Base-by-base conservation (phyloP, 345 rosid species). In the Sonneratia caseolaris region DNA sequence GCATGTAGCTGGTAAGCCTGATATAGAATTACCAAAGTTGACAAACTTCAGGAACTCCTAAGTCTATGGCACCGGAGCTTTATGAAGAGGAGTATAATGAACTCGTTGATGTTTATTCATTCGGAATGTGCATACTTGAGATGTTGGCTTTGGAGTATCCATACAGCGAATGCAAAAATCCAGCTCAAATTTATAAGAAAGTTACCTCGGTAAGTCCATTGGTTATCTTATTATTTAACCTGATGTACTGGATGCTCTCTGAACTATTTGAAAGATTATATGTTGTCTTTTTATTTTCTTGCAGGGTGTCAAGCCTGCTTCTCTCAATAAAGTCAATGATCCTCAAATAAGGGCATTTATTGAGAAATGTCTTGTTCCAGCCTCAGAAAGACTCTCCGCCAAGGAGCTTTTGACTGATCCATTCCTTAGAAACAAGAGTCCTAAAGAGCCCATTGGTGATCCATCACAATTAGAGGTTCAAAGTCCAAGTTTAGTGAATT, bases 11-110 rank as follows among this genome's bases (percentile, higher is more conserved):
- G 42, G 14, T 59, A 62, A 51, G 43, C n/a, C 32, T 48, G 68
- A 56, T 68, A 48, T 21, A 48, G 51, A 56, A 22, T 74, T 10
- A 56, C 48, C 15, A n/a, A 67, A 37, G 37, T 49, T 43, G 68
- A 38, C 69, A 38, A 61, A 36, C 66, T 37, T 37, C 70, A 81
- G 84, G 93, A 68, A 89, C 93, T 72, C 93, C 93, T n/a, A 89
- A 89, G 73, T 89, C 85, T 73, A 88, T 88, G 93, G 91, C 91
- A 64, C 91, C 89, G 0, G 93, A 85, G 84, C 87, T 88, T 57
- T 88, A 89, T 65, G 91, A 89, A 66, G 94, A 89, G 83, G 91
- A 85, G 76, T 89, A 87, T 71, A 87, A 85, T 71, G 91, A 89
- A 70, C 94, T 89, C n/a, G 86, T 85, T 2, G 91, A 89, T 72